A percentile compares a stretch with the other conserved stretches of the same genome.
phyloP scores from a whole-genome alignment of 208 protist species.

The Trichomonas tenax region DNA sequence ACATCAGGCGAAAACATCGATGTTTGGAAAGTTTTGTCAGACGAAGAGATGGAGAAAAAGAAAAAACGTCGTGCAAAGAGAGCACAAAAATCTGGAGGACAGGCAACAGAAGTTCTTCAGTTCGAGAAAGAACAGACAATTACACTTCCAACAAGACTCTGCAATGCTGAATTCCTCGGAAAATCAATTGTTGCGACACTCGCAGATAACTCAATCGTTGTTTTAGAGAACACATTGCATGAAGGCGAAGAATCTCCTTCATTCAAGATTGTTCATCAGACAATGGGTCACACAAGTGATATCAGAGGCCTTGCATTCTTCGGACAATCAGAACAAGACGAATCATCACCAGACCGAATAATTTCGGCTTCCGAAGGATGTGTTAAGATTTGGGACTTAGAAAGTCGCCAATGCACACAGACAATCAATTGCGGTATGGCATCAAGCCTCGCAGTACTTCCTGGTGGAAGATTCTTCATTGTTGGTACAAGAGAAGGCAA shows the following conservation, averaged over 20 bases:
- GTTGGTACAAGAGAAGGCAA: conserved; percentile 41
- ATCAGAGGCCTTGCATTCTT: conserved; percentile 41
- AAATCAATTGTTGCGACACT: background rate
- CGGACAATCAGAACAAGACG: background rate
- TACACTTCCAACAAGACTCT: background rate
- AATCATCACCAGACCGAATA: conserved; percentile 42
- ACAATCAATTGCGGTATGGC: conserved; percentile 48
- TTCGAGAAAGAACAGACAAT: background rate
- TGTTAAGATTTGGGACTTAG: conserved; percentile 49
- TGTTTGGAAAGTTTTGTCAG: background rate
- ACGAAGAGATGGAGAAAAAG: background rate
- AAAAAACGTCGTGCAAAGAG: background rate
- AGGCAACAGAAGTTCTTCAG: background rate
- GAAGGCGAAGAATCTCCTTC: background rate
- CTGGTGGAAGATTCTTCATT: conserved; percentile 52
- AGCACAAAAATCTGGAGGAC: background rate
- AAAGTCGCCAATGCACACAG: conserved; percentile 38
- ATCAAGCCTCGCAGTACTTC: conserved; percentile 51
- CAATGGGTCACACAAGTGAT: conserved; percentile 43
- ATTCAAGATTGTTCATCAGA: background rate
- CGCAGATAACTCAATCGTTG: background rate
- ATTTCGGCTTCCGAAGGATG: conserved; percentile 25
- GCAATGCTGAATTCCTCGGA: background rate
- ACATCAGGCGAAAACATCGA: background rate
- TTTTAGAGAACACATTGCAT: background rate